phyloP scores from a whole-genome alignment of 169 alveolate species.

The Plasmodium ovale region DNA sequence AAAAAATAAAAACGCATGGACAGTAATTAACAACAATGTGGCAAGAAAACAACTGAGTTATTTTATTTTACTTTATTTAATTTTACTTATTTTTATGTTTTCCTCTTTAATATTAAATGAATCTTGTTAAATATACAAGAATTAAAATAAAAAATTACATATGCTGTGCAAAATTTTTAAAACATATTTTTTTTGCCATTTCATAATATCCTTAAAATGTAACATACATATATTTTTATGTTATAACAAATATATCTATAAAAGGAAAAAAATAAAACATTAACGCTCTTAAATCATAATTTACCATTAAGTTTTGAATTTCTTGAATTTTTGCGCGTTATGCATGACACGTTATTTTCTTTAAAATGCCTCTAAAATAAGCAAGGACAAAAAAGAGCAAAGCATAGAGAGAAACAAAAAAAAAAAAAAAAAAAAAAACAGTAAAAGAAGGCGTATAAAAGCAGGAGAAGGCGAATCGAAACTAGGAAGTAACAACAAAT shows the following conservation, averaged over 20 bases:
- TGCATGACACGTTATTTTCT: background rate
- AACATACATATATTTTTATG: no score
- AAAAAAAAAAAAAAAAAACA: background rate
- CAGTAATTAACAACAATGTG: background rate
- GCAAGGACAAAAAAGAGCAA: background rate
- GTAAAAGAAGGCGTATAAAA: background rate
- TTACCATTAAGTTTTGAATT: background rate
- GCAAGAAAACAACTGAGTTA: background rate
- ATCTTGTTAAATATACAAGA: background rate
- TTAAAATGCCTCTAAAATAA: background rate
- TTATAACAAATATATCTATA: no score
- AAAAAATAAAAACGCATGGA: background rate
- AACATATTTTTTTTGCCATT: background rate
- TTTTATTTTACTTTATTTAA: no score
- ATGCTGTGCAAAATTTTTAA: background rate
- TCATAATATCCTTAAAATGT: no score
- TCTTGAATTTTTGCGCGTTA: background rate
- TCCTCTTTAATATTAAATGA: no score
- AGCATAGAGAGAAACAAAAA: background rate
- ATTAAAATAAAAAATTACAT: background rate
- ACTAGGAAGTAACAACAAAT: background rate
- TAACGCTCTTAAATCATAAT: background rate
- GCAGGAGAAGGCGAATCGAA: background rate
- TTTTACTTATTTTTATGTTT: no score
- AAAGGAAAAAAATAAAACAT: conserved; percentile 2